phyloP scores from a whole-genome alignment of 331 rosid species.

The Dryas integrifolia region DNA sequence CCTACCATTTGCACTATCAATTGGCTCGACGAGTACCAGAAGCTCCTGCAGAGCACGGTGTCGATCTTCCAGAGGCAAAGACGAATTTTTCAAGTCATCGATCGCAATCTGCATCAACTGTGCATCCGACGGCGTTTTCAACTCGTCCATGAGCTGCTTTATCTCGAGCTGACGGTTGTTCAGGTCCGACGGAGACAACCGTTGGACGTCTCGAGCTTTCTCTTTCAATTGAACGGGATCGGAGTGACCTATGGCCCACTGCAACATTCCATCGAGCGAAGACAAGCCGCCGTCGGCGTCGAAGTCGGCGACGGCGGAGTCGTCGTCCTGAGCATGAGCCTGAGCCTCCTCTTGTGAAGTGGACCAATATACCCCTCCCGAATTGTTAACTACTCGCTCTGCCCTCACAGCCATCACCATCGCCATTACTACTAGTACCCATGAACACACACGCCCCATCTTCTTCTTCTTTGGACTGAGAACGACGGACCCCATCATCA shows the following conservation, averaged over 20 bases:
- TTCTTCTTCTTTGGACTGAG: background rate
- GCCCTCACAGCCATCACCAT: constrained; percentile 15
- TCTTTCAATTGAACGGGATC: constrained; percentile 72
- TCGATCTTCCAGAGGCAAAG: constrained; percentile 67
- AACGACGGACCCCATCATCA: background rate
- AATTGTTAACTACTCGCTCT: constrained; percentile 19
- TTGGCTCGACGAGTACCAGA: constrained; percentile 71
- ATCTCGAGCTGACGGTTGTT: constrained; percentile 58
- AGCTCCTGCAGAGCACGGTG: constrained; percentile 76
- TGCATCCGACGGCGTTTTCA: constrained; percentile 72
- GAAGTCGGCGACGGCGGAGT: constrained; percentile 21
- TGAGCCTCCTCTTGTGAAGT: constrained; percentile 45
- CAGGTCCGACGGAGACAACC: constrained; percentile 46
- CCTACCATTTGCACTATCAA: constrained; percentile 80
- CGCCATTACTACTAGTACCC: background rate
- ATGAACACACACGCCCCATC: constrained; percentile 11
- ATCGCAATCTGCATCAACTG: constrained; percentile 76
- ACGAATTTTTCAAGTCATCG: constrained; percentile 64
- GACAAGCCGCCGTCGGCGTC: constrained; percentile 77
- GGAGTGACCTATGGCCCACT: constrained; percentile 92
- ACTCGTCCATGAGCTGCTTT: constrained; percentile 71
- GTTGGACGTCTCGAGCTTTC: constrained; percentile 48
- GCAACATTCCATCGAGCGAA: constrained; percentile 82
- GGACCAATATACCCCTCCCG: constrained; percentile 38
- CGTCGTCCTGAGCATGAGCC: constrained; percentile 13